A percentile compares a stretch with the other conserved stretches of the same genome.
Evolutionary conservation across 495 filamentous ascomycete genomes (phyloP).

Genomic region (Penicillium ochrochloron): DNA sequence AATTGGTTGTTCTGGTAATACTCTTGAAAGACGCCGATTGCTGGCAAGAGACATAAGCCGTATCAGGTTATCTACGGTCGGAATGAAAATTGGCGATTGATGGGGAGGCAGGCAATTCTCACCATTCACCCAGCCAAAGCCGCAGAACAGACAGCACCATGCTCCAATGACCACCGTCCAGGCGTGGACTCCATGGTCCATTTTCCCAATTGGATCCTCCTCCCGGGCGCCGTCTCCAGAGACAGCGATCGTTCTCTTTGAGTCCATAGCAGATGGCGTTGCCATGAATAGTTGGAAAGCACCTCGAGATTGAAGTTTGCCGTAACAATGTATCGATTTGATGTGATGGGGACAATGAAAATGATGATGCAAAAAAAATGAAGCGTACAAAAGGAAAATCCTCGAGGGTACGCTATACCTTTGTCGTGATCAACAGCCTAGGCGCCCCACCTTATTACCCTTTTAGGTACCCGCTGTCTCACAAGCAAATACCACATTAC

Average conservation of each 20-base stretch:
- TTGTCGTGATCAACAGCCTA: not conserved
- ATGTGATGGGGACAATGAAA: not conserved
- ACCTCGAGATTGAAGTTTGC: not conserved
- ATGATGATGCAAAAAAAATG: not conserved
- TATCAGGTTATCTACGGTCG: not conserved
- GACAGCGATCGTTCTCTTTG: too few species aligned
- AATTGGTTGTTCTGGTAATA: not conserved
- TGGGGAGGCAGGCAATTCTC: not conserved
- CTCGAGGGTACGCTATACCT: not conserved
- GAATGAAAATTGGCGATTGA: not conserved
- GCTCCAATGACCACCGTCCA: not conserved
- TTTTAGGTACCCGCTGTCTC: not conserved
- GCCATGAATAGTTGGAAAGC: not conserved
- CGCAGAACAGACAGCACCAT: not conserved
- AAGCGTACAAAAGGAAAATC: not conserved
- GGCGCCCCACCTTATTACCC: not conserved
- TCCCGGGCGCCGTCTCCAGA: too few species aligned
- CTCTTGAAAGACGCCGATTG: not conserved
- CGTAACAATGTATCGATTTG: not conserved
- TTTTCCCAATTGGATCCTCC: too few species aligned
- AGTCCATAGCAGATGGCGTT: not conserved
- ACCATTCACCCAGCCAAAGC: not conserved
- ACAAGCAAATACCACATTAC: not conserved
- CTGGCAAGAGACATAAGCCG: not conserved
- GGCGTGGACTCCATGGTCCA: too few species aligned